phyloP scores from a whole-genome alignment of 2,329 filamentous ascomycete species.

The Diplocarpon rosae region DNA sequence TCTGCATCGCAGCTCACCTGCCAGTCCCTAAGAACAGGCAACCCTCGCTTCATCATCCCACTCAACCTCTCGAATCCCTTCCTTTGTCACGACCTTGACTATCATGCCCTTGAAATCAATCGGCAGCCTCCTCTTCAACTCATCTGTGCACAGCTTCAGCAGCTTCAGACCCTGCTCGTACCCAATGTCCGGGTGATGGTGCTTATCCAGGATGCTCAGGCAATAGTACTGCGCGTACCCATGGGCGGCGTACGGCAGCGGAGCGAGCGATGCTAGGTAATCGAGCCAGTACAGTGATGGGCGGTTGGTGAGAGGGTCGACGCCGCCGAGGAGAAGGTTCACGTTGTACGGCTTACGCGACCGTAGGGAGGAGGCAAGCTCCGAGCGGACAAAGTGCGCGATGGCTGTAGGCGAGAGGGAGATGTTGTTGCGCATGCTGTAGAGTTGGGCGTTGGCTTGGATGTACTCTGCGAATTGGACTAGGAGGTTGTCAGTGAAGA shows the following conservation, averaged over 20 bases:
- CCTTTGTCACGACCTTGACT: constrained; percentile 91
- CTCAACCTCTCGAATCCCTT: constrained; percentile 75
- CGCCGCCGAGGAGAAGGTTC: constrained; percentile 88
- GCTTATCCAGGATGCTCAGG: constrained; percentile 93
- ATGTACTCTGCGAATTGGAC: constrained; percentile 99
- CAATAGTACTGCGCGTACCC: constrained; percentile 99
- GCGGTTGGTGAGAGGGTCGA: constrained; percentile 84
- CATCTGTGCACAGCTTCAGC: constrained; percentile 87
- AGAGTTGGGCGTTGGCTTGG: constrained; percentile 95
- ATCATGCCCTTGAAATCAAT: constrained; percentile 97
- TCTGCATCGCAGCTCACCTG: background rate
- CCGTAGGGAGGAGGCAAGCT: constrained; percentile 82
- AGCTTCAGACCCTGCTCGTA: constrained; percentile 87
- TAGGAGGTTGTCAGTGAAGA: constrained; percentile 30
- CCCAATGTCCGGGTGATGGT: constrained; percentile 89
- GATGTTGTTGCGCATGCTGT: constrained; percentile 94
- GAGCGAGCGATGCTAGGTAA: constrained; percentile 81
- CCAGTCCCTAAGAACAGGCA: constrained; percentile 19
- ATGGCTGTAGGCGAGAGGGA: constrained; percentile 84
- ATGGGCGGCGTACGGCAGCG: constrained; percentile 90
- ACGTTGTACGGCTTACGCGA: constrained; percentile 93
- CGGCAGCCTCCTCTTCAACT: constrained; percentile 90
- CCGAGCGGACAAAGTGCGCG: constrained; percentile 85
- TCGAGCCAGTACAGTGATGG: constrained; percentile 95
- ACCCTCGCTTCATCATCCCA: constrained; percentile 56